phyloP scores from a whole-genome alignment of 129 eudicot species.

The Calendula officinalis region DNA sequence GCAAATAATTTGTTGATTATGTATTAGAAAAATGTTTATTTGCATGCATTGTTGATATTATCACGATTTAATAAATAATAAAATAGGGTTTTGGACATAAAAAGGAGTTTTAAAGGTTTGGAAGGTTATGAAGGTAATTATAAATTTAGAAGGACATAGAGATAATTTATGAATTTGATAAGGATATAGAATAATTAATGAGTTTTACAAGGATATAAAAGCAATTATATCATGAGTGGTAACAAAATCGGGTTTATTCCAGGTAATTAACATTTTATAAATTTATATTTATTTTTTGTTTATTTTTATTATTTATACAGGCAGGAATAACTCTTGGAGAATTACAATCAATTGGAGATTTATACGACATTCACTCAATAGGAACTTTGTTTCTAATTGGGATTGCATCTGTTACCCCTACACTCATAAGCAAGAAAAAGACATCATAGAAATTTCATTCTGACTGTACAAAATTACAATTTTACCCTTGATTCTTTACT shows the following conservation, averaged over 20 bases:
- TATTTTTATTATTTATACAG: constrained; percentile 27
- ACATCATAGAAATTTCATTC: constrained; percentile 21
- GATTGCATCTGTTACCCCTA: constrained; percentile 63
- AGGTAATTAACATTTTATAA: constrained; percentile 13
- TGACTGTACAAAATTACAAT: constrained; percentile 23
- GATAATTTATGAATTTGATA: no score
- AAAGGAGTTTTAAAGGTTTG: no score
- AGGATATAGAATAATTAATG: no score
- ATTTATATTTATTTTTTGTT: neutral
- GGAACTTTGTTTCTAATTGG: constrained; percentile 86
- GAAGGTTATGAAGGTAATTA: no score
- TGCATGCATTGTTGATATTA: no score
- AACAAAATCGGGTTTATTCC: constrained; percentile 62
- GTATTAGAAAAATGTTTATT: no score
- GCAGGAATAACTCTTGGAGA: constrained; percentile 98
- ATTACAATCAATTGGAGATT: constrained; percentile 77
- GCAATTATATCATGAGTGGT: no score
- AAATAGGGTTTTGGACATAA: no score
- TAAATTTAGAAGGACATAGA: no score
- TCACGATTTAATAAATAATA: no score
- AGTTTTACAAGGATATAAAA: no score
- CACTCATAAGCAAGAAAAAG: constrained; percentile 41
- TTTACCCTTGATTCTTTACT: constrained; percentile 12
- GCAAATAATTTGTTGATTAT: no score
- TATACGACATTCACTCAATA: constrained; percentile 75